These are phyloP conservation scores for Marsdenia floribunda DNA, from an alignment of 257 asterid genomes.

Conservation along the genomic window DNA sequence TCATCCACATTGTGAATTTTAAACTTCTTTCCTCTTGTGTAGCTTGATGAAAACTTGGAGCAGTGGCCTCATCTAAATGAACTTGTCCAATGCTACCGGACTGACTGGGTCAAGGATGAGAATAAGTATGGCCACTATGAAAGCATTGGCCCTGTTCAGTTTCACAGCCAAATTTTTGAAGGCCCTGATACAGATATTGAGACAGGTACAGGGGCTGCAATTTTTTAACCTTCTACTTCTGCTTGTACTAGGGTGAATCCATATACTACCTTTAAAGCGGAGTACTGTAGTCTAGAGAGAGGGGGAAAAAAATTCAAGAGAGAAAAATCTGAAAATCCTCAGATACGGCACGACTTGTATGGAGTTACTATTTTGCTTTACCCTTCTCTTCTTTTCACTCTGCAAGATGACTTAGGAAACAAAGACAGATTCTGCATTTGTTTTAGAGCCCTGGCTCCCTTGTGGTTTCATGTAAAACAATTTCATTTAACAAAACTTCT, in stretches of 20 bases:
- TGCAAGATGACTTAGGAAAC: not conserved
- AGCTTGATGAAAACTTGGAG: slow-evolving; percentile 94
- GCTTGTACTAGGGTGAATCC: not conserved
- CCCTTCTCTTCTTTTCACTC: not conserved
- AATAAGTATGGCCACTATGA: slow-evolving; percentile 92
- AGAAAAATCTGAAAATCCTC: not conserved
- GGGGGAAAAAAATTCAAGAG: not conserved
- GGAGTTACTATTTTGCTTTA: not conserved
- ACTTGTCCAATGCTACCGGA: slow-evolving; percentile 86
- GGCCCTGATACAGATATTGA: slow-evolving; percentile 96
- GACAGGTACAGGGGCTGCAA: slow-evolving; percentile 49
- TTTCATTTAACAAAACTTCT: not conserved
- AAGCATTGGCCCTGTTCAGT: slow-evolving; percentile 54
- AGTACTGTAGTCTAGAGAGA: not conserved
- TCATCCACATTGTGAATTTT: not conserved
- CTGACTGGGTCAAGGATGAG: slow-evolving; percentile 92
- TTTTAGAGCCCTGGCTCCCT: not conserved
- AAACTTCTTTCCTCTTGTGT: not conserved
- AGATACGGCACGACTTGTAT: not conserved
- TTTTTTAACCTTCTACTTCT: not conserved
- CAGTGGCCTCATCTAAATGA: slow-evolving; percentile 99
- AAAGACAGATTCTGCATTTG: not conserved
- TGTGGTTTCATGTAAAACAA: not conserved
- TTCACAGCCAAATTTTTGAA: slow-evolving; percentile 83
- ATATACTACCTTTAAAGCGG: not conserved